Conservation (phyloP, 306 rosid genomes). For the Trichosanthes cucumerina region DNA sequence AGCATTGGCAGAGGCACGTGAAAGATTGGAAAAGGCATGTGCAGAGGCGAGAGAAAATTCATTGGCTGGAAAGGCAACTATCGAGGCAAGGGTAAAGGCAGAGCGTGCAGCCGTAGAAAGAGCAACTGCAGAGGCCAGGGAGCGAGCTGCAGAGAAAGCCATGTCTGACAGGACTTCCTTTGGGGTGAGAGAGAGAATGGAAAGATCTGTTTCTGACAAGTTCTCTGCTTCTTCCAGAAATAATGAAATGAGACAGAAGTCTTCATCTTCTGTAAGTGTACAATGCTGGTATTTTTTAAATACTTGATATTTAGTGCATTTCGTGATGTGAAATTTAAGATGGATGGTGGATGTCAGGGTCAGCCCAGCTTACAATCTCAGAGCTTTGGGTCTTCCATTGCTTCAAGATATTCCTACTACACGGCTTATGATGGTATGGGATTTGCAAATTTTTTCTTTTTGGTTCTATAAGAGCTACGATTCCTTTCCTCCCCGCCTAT, state of each 20-base stretch:
- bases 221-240: slow-evolving; percentile 42
- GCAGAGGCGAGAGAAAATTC: slow-evolving; percentile 90
- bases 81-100: slow-evolving; percentile 75
- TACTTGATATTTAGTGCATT: neutral
- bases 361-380: slow-evolving; percentile 47
- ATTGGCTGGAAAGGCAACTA: slow-evolving; percentile 46
- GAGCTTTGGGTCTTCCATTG: slow-evolving; percentile 23
- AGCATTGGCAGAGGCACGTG: slow-evolving; percentile 75
- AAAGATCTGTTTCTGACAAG: slow-evolving; percentile 84
- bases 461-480: slow-evolving; percentile 8
- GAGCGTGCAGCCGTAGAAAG: slow-evolving; percentile 89
- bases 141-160: slow-evolving; percentile 69
- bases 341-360: slow-evolving; percentile 40
- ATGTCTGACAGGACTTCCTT: slow-evolving; percentile 61
- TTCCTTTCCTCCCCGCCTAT: neutral
- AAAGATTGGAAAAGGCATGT: slow-evolving; percentile 90
- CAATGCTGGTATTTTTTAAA: slow-evolving; percentile 1
- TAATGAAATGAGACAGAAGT: slow-evolving; percentile 42
- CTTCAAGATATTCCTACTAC: slow-evolving; percentile 44
- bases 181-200: slow-evolving; percentile 56
- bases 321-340: neutral
- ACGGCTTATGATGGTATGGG: slow-evolving; percentile 49
- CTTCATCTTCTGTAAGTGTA: slow-evolving; percentile 55
- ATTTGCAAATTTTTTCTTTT: neutral
- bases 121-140: slow-evolving; percentile 90